Conservation (phyloP, 345 rosid genomes). For the Hibiscus trionum region DNA sequence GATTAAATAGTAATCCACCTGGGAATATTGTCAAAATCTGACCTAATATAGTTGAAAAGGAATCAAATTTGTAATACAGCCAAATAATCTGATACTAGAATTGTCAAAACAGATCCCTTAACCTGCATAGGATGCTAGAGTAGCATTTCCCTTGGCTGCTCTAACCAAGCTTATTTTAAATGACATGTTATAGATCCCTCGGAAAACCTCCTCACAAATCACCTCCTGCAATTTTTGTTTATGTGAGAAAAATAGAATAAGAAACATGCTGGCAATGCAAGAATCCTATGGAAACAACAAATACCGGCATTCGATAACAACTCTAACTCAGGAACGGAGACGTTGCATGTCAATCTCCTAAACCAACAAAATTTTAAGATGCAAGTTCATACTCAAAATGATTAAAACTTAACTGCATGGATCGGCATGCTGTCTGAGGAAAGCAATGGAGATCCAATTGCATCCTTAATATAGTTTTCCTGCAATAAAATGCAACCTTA, state of each 20-base stretch:
- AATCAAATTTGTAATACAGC: too few relatives aligned
- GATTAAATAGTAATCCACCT: too few relatives aligned
- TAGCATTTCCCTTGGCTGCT: constrained; percentile 52
- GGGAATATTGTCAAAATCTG: too few relatives aligned
- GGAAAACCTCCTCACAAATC: constrained; percentile 58
- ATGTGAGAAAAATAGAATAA: too few relatives aligned
- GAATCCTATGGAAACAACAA: not conserved
- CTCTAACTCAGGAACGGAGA: too few relatives aligned
- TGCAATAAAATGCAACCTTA: constrained; percentile 21
- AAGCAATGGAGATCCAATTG: constrained; percentile 87
- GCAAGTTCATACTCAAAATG: not conserved
- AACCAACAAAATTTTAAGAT: not conserved
- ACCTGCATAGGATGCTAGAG: constrained; percentile 58
- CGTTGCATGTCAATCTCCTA: not conserved
- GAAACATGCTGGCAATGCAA: not conserved
- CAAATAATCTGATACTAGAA: too few relatives aligned
- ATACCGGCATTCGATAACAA: too few relatives aligned
- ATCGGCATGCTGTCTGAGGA: constrained; percentile 48
- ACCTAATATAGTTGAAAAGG: too few relatives aligned
- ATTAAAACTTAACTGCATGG: constrained; percentile 57
- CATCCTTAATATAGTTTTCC: constrained; percentile 71
- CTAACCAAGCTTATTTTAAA: constrained; percentile 58
- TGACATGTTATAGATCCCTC: constrained; percentile 41
- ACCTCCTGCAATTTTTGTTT: constrained; percentile 39
- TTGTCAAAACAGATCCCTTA: not conserved